Evolutionary conservation across 2,329 filamentous ascomycete genomes (phyloP).

Genomic region (Hymenoscyphus salicellus): DNA sequence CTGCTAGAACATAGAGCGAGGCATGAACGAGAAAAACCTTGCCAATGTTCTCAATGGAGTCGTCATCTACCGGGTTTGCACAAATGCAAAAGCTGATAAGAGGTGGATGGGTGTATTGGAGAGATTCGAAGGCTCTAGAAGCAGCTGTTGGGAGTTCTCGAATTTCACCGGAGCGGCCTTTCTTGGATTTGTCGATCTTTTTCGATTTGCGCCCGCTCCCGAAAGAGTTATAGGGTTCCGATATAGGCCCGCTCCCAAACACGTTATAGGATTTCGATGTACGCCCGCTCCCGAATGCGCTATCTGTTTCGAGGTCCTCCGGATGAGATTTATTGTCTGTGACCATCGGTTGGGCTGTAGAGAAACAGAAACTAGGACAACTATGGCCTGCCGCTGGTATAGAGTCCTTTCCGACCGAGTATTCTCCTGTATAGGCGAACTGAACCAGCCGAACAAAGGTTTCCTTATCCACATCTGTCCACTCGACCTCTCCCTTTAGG

Average conservation of each 20-base stretch:
- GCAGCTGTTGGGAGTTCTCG: conserved; percentile 16
- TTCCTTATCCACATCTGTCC: conserved; percentile 17
- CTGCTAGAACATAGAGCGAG: conserved; percentile 23
- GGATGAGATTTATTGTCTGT: conserved; percentile 13
- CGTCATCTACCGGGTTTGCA: conserved; percentile 13
- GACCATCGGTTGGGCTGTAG: conserved; percentile 14
- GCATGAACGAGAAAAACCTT: conserved; percentile 23
- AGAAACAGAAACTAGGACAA: conserved; percentile 15
- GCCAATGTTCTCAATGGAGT: conserved; percentile 18
- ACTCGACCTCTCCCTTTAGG: conserved; percentile 17
- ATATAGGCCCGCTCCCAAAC: conserved; percentile 6
- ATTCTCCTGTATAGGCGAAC: conserved; percentile 23
- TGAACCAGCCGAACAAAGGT: conserved; percentile 19
- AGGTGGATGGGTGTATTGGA: conserved; percentile 16
- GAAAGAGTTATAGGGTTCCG: conserved; percentile 16
- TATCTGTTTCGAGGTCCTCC: conserved; percentile 9
- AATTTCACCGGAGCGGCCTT: conserved; percentile 11
- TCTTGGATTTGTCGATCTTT: conserved; percentile 21
- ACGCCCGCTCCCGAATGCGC: conserved; percentile 11
- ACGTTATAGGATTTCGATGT: conserved; percentile 16
- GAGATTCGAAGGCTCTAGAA: conserved; percentile 20
- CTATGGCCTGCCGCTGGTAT: conserved; percentile 16
- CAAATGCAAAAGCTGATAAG: conserved; percentile 19
- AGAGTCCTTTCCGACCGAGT: conserved; percentile 17
- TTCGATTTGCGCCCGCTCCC: conserved; percentile 11